Evolutionary conservation across 352 stramenopile species (phyloP).

Genomic region (Globisporangium recalcitrans): DNA sequence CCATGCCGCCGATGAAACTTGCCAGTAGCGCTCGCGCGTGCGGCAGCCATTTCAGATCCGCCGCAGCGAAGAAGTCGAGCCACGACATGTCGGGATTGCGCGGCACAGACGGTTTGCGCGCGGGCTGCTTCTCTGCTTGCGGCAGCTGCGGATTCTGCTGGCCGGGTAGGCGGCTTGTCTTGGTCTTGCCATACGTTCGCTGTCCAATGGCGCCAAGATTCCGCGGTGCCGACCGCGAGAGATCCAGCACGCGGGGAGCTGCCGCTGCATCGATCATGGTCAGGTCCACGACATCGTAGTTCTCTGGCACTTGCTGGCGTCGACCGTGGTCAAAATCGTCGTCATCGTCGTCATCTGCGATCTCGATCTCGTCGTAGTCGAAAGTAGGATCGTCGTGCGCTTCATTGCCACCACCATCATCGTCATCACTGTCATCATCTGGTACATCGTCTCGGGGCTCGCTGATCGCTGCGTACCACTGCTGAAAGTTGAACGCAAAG

Average conservation of each 20-base stretch:
- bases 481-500: slow-evolving; percentile 46
- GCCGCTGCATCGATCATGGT: not conserved
- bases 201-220: not conserved
- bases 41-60: slow-evolving; percentile 41
- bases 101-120: slow-evolving; percentile 1
- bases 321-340: not conserved
- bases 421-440: slow-evolving; percentile 15
- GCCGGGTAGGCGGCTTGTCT: not conserved
- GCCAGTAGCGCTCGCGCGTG: slow-evolving; percentile 19
- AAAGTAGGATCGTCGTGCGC: slow-evolving; percentile 2
- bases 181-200: not conserved
- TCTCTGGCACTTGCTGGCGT: not conserved
- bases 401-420: slow-evolving; percentile 6
- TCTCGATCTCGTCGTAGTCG: slow-evolving; percentile 11
- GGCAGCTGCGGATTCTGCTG: not conserved
- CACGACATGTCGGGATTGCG: slow-evolving; percentile 31
- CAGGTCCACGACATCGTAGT: not conserved
- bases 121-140: not conserved
- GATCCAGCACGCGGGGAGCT: not conserved
- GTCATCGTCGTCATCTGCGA: slow-evolving; percentile 21
- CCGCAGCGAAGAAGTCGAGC: slow-evolving; percentile 20
- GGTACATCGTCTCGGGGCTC: not conserved
- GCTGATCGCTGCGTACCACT: slow-evolving; percentile 33
- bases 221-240: not conserved
- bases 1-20: slow-evolving; percentile 36